Conservation (phyloP, 345 rosid species). For the Mangifera indica region DNA sequence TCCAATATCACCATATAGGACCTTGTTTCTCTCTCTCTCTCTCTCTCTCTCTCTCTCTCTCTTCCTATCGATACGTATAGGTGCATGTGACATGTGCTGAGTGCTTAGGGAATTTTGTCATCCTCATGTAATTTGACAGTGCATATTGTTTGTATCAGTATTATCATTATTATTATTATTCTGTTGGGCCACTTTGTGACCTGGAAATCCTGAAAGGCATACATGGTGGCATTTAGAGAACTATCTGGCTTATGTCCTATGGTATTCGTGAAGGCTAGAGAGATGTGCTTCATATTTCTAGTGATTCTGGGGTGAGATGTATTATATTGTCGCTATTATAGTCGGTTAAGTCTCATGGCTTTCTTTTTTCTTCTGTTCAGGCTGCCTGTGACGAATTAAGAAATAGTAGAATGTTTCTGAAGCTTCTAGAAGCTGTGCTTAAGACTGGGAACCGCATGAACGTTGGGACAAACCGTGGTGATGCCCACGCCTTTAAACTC, state of each 20-base stretch:
- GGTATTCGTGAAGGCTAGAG: neutral
- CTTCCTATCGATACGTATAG: too few relatives aligned
- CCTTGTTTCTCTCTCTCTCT: neutral
- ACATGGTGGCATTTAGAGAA: neutral
- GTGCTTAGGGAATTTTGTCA: too few relatives aligned
- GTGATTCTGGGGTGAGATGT: slow-evolving; percentile 3
- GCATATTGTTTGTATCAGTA: neutral
- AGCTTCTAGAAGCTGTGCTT: slow-evolving; percentile 91
- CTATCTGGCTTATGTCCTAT: neutral
- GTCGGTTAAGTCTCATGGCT: neutral
- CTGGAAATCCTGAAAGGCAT: neutral
- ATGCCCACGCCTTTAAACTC: slow-evolving; percentile 96
- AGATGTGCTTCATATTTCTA: neutral
- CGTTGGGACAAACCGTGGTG: slow-evolving; percentile 96
- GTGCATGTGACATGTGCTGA: neutral
- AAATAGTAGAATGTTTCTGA: slow-evolving; percentile 85
- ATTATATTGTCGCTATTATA: neutral
- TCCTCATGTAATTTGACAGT: neutral
- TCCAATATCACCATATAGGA: neutral
- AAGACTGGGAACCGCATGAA: slow-evolving; percentile 99
- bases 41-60: neutral
- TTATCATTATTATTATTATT: neutral
- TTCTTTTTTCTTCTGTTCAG: slow-evolving; percentile 37
- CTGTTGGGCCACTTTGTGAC: neutral
- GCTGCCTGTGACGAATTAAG: slow-evolving; percentile 94